Evolutionary conservation across 345 rosid species (phyloP).

Genomic region (Raphanus sativus): DNA sequence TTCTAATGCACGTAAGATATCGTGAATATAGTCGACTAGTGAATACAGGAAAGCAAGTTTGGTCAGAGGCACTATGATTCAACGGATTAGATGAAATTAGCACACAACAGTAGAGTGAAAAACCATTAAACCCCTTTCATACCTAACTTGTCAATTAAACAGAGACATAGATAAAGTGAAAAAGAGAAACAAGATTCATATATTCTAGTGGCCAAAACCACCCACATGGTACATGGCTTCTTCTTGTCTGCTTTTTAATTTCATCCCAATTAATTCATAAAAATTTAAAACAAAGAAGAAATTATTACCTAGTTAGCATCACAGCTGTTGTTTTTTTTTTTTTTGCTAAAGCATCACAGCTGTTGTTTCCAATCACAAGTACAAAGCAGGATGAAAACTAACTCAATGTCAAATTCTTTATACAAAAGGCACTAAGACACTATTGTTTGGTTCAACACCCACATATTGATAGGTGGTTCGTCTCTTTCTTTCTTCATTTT

Average conservation of each 20-base stretch:
- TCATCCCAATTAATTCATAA: background rate
- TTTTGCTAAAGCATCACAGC: background rate
- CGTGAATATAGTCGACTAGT: background rate
- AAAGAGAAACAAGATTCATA: constrained; percentile 2
- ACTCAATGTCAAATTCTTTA: background rate
- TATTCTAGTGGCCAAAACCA: constrained; percentile 8
- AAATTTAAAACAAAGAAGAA: background rate
- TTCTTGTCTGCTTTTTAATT: background rate
- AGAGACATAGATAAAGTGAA: constrained; percentile 3
- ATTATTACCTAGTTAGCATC: background rate
- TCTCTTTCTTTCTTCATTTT: constrained; percentile 3
- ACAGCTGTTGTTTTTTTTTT: background rate
- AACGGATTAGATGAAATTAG: background rate
- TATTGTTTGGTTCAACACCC: constrained; percentile 1
- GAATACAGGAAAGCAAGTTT: background rate
- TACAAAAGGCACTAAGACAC: background rate
- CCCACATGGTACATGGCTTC: constrained; percentile 8
- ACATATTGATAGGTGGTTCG: background rate
- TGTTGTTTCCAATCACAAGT: background rate
- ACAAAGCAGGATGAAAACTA: constrained; percentile 3
- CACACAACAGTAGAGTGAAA: constrained; percentile 6
- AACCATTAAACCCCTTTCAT: background rate
- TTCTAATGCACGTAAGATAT: background rate
- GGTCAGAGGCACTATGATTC: constrained; percentile 2
- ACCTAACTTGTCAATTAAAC: constrained; percentile 28